Evolutionary conservation across 2,329 filamentous ascomycete genomes (phyloP).

Genomic region (Monosporascus sp.): DNA sequence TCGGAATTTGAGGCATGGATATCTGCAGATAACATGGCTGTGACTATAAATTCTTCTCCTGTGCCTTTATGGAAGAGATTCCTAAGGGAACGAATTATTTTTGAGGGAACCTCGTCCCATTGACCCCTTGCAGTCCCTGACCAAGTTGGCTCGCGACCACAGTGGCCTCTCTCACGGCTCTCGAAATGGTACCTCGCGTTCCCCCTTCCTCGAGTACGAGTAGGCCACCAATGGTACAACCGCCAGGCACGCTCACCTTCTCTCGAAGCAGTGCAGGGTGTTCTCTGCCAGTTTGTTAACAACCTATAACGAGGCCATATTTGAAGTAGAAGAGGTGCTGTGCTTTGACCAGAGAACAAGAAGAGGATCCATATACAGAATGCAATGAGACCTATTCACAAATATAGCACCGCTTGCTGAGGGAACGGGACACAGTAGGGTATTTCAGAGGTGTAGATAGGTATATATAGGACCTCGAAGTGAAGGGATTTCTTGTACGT

Average conservation of each 20-base stretch:
- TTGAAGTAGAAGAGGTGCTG: too few relatives aligned
- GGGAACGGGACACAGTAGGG: neutral
- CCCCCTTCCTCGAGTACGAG: conserved; percentile 68
- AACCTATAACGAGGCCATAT: neutral
- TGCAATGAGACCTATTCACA: too few relatives aligned
- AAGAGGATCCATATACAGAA: too few relatives aligned
- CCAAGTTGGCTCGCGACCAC: conserved; percentile 63
- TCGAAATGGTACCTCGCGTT: conserved; percentile 60
- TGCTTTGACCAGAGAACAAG: too few relatives aligned
- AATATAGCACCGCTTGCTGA: too few relatives aligned
- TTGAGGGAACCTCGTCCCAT: conserved; percentile 34
- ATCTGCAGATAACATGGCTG: neutral
- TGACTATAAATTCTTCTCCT: too few relatives aligned
- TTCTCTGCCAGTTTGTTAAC: conserved; percentile 32
- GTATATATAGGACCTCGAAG: neutral
- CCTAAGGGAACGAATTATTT: neutral
- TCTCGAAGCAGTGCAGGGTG: conserved; percentile 71
- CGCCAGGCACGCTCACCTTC: conserved; percentile 71
- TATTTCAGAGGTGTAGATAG: neutral
- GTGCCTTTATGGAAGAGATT: too few relatives aligned
- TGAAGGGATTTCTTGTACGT: neutral
- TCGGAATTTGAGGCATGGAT: neutral
- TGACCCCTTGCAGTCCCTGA: conserved; percentile 45
- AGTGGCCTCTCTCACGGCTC: conserved; percentile 65
- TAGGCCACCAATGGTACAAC: conserved; percentile 71